Percentiles rank a stretch among this genome's conserved stretches.
Conservation (phyloP, 2,329 filamentous ascomycete species). For the Raffaelea deltoideospora region DNA sequence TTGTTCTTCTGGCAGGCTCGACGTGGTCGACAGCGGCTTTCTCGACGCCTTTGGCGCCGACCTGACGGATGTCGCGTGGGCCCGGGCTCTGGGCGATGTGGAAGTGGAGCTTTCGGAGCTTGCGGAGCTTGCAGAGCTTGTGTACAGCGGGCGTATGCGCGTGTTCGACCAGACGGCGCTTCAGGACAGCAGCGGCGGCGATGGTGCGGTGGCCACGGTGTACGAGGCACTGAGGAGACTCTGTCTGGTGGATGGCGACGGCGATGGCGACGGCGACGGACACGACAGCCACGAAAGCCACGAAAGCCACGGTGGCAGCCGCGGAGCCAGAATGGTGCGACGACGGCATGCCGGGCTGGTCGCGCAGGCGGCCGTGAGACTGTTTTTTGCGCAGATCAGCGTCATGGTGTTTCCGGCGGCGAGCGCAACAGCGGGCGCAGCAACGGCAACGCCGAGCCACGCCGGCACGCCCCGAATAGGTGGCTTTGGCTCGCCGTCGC, state of each 20-base stretch:
- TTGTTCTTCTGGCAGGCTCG: conserved; percentile 6
- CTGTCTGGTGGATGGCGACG: conserved; percentile 2
- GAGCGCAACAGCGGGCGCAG: neutral
- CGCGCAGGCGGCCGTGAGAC: conserved; percentile 4
- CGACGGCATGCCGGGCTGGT: conserved; percentile 6
- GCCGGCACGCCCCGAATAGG: neutral
- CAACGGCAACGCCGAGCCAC: neutral
- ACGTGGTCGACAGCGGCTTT: conserved; percentile 3
- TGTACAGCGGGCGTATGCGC: neutral
- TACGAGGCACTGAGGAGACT: conserved; percentile 5
- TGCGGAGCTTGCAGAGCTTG: too few relatives aligned
- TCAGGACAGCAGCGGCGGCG: neutral
- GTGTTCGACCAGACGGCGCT: conserved; percentile 2
- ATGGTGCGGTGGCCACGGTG: neutral
- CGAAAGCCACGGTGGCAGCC: conserved; percentile 16
- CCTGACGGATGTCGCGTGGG: conserved; percentile 5
- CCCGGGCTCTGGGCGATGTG: conserved; percentile 1
- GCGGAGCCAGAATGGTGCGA: too few relatives aligned
- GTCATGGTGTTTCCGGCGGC: conserved; percentile 4
- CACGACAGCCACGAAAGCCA: neutral
- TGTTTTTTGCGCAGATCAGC: conserved; percentile 10
- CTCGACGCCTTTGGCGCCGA: conserved; percentile 2
- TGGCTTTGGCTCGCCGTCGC: neutral
- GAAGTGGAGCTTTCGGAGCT: too few relatives aligned
- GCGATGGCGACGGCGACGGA: neutral